Percentiles rank a stretch among this genome's conserved stretches.
Evolutionary conservation across 345 rosid species (phyloP).

Genomic region (Psidium guajava): DNA sequence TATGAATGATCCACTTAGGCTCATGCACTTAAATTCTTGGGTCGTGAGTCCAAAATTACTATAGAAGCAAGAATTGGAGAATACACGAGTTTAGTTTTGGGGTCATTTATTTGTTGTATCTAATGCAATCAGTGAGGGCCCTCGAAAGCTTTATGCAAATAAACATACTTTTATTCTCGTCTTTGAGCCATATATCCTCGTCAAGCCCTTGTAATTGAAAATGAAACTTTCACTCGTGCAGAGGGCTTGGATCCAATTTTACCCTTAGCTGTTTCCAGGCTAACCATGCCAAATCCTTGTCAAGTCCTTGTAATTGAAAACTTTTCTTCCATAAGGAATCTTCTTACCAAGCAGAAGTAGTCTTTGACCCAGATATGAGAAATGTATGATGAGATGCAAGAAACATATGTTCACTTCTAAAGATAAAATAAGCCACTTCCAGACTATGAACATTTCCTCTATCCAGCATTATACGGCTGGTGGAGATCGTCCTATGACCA

Average conservation of each 20-base stretch:
- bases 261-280: background rate
- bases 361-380: background rate
- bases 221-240: background rate
- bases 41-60: background rate
- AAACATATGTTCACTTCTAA: background rate
- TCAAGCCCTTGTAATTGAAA: background rate
- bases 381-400: background rate
- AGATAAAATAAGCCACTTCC: background rate
- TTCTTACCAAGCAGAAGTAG: background rate
- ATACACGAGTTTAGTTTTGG: background rate
- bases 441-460: background rate
- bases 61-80: background rate
- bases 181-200: background rate
- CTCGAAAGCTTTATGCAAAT: background rate
- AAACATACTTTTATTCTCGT: background rate
- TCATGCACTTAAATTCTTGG: background rate
- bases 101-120: background rate
- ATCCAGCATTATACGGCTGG: background rate
- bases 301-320: background rate
- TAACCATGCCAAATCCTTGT: background rate
- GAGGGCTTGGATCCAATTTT: background rate
- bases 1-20: background rate
- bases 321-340: background rate
- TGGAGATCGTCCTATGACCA: background rate
- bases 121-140: background rate